Evolutionary conservation across 306 rosid species (phyloP).

Genomic region (Neltuma alba): DNA sequence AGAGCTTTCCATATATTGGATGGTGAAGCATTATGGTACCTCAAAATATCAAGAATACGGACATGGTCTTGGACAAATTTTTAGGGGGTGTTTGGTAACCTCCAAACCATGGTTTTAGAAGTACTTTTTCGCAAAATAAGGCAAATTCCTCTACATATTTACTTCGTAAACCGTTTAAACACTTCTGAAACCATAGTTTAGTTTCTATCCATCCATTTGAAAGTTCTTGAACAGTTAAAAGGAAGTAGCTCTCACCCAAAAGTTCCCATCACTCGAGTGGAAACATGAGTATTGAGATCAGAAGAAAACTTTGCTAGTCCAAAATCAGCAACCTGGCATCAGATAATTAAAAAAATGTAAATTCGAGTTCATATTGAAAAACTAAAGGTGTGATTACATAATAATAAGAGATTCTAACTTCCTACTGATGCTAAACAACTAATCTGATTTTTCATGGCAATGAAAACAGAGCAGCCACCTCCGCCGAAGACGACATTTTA

Average conservation of each 20-base stretch:
- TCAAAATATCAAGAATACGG: neutral
- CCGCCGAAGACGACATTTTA: neutral
- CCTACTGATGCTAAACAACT: neutral
- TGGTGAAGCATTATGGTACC: constrained; percentile 36
- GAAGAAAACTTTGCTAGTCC: constrained; percentile 91
- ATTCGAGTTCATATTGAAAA: neutral
- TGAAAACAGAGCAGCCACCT: constrained; percentile 18
- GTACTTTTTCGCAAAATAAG: too few species aligned
- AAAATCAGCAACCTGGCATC: constrained; percentile 88
- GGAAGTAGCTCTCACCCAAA: constrained; percentile 72
- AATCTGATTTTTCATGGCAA: neutral
- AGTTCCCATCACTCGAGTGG: constrained; percentile 99
- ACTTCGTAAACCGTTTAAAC: too few species aligned
- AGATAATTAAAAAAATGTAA: neutral
- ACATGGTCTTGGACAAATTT: constrained; percentile 9
- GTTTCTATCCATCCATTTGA: constrained; percentile 2
- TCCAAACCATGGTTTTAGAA: too few species aligned
- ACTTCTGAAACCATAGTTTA: too few species aligned
- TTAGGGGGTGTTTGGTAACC: too few species aligned
- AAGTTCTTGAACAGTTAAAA: constrained; percentile 29
- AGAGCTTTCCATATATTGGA: too few species aligned
- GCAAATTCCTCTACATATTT: too few species aligned
- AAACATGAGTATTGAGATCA: constrained; percentile 87
- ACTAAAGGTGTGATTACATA: neutral
- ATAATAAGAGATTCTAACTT: neutral